These are phyloP conservation scores for Cryptococcus sp. DNA, from an alignment of 1,284 basidiomycete species.

Conservation along the genomic window DNA sequence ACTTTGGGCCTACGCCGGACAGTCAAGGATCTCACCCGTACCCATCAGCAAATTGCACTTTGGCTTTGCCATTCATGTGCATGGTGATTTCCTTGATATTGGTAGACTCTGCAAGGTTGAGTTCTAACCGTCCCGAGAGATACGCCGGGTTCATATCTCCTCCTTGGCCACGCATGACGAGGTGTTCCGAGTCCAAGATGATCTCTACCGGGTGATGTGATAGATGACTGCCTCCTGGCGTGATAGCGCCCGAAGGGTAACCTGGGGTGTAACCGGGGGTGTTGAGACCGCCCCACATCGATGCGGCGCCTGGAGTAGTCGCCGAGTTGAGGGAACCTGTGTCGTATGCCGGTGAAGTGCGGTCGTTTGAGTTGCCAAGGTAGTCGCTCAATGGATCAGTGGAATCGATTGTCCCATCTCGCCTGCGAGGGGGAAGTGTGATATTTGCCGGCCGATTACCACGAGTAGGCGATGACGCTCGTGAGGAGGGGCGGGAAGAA, in stretches of 20 bases:
- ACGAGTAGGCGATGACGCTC: not conserved
- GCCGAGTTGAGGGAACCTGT: conserved; percentile 1
- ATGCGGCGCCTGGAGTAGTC: conserved; percentile 3
- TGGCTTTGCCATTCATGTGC: conserved; percentile 78
- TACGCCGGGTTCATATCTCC: conserved; percentile 75
- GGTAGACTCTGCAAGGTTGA: conserved; percentile 75
- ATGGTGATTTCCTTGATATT: conserved; percentile 84
- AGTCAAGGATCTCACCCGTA: conserved; percentile 61
- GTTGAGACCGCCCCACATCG: conserved; percentile 15
- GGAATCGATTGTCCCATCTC: not conserved
- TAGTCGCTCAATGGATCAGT: not conserved
- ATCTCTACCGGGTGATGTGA: conserved; percentile 63
- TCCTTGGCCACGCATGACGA: conserved; percentile 75
- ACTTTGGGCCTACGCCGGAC: conserved; percentile 21
- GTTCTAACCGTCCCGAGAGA: conserved; percentile 66
- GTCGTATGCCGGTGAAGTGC: not conserved
- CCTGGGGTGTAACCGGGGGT: conserved; percentile 16
- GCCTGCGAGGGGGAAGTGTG: not conserved
- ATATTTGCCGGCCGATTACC: not conserved
- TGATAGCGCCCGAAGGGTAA: conserved; percentile 18
- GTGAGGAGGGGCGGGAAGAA: not conserved
- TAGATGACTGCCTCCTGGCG: conserved; percentile 30
- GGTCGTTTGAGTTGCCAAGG: not conserved
- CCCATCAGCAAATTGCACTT: conserved; percentile 64
- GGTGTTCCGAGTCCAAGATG: conserved; percentile 66